Percentiles rank a stretch among this genome's conserved stretches.
Evolutionary conservation across 2,329 filamentous ascomycete genomes (phyloP).

Genomic region (Fusarium dlaminii): DNA sequence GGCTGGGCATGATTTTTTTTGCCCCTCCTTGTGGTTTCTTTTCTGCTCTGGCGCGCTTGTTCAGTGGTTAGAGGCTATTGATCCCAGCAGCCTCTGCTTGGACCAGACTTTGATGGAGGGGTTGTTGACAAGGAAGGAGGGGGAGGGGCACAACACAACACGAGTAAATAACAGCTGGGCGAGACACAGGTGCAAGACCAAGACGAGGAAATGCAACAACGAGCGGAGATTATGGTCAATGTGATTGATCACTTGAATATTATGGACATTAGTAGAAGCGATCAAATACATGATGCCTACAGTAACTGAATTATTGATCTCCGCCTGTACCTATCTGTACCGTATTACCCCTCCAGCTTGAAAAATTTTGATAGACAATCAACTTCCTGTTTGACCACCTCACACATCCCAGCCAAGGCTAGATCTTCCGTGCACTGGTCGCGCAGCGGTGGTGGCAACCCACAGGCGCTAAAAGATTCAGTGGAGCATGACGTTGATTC

Average conservation of each 20-base stretch:
- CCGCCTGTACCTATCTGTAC: not conserved
- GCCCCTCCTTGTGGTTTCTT: constrained; percentile 24
- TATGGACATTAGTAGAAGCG: not conserved
- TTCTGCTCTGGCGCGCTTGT: constrained; percentile 14
- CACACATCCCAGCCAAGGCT: constrained; percentile 18
- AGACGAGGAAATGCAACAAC: constrained; percentile 11
- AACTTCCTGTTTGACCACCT: constrained; percentile 33
- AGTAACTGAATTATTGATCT: not conserved
- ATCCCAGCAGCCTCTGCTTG: constrained; percentile 27
- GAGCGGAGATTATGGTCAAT: constrained; percentile 8
- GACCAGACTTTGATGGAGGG: constrained; percentile 33
- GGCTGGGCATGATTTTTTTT: constrained; percentile 31
- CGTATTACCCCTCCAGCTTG: constrained; percentile 28
- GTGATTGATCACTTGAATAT: not conserved
- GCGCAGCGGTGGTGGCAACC: constrained; percentile 42
- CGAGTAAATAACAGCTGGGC: constrained; percentile 15
- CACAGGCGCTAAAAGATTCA: constrained; percentile 18
- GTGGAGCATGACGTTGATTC: constrained; percentile 48
- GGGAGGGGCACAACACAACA: constrained; percentile 25
- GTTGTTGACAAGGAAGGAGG: constrained; percentile 36
- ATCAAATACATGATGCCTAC: not conserved
- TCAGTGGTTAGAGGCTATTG: constrained; percentile 14
- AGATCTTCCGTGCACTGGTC: constrained; percentile 39
- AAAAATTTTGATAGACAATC: constrained; percentile 25
- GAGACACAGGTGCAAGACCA: constrained; percentile 15